Evolutionary conservation across 108 stramenopile species (phyloP).

Genomic region (Cyclotella choctawhatcheeana): DNA sequence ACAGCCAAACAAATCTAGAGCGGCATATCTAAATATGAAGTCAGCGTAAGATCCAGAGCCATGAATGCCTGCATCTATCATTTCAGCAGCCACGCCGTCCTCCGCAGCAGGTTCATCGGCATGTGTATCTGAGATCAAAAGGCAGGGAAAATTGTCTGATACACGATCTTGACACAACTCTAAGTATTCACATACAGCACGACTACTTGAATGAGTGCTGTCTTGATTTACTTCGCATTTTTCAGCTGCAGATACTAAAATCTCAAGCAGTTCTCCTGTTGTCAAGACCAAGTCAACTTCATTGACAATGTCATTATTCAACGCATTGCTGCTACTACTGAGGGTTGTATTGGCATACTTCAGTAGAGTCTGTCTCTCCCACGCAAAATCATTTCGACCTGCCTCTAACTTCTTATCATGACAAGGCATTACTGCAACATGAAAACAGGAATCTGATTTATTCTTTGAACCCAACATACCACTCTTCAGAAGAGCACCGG

Average conservation of each 20-base stretch:
- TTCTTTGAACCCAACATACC: conserved; percentile 12
- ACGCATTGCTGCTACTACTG: neutral
- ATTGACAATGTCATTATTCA: conserved; percentile 25
- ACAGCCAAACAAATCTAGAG: conserved; percentile 61
- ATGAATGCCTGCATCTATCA: conserved; percentile 40
- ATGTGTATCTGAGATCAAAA: neutral
- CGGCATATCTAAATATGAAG: conserved; percentile 78
- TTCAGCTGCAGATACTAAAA: conserved; percentile 61
- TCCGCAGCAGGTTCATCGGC: neutral
- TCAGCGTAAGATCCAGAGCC: conserved; percentile 85
- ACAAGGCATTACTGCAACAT: conserved; percentile 94
- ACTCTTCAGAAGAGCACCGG: conserved; percentile 53
- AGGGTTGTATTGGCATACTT: conserved; percentile 29
- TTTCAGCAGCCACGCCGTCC: neutral
- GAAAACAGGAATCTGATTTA: conserved; percentile 19
- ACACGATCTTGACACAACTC: neutral
- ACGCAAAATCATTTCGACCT: conserved; percentile 83
- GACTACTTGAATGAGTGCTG: conserved; percentile 8
- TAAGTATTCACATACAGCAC: conserved; percentile 1
- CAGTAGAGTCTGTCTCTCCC: conserved; percentile 41
- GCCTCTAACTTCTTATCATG: conserved; percentile 99
- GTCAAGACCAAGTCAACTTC: conserved; percentile 97
- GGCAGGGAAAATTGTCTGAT: conserved; percentile 3
- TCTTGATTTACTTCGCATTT: conserved; percentile 12
- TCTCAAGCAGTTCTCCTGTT: conserved; percentile 82